Evolutionary conservation across 805 yeast genomes (phyloP).

Genomic region (Metschnikowia aberdeeniae): DNA sequence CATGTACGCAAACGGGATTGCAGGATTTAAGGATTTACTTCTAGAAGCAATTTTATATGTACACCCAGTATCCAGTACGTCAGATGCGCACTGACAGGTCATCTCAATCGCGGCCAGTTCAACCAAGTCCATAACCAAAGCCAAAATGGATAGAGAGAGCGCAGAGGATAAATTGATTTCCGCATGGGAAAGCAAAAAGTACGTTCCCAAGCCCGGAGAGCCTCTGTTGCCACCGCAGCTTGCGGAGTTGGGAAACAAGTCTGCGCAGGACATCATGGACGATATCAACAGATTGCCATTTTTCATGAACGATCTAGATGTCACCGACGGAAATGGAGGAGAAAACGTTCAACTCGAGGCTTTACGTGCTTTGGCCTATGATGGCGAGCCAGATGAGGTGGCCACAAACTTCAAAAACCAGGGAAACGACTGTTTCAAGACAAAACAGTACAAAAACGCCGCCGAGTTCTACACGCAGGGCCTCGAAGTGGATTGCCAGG

Average conservation of each 20-base stretch:
- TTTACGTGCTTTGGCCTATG: constrained; percentile 83
- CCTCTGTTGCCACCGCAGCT: constrained; percentile 82
- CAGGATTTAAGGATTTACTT: not conserved
- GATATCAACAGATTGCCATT: constrained; percentile 86
- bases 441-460: constrained; percentile 71
- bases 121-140: not conserved
- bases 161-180: constrained; percentile 24
- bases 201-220: constrained; percentile 50
- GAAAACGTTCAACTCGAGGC: constrained; percentile 80
- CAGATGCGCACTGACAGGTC: not conserved
- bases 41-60: not conserved
- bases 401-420: constrained; percentile 88
- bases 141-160: constrained; percentile 6
- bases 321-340: constrained; percentile 71
- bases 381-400: constrained; percentile 91
- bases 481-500: constrained; percentile 63
- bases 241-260: constrained; percentile 55
- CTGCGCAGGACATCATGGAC: constrained; percentile 69
- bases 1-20: not conserved
- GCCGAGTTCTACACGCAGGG: constrained; percentile 77
- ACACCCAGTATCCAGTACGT: too few relatives aligned
- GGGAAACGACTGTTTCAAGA: constrained; percentile 83
- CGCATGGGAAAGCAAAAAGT: constrained; percentile 41
- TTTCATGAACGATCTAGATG: constrained; percentile 87
- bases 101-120: not conserved